Base-by-base conservation (phyloP, 1,284 basidiomycete genomes). In the Mycosarcoma mackinlayi region DNA sequence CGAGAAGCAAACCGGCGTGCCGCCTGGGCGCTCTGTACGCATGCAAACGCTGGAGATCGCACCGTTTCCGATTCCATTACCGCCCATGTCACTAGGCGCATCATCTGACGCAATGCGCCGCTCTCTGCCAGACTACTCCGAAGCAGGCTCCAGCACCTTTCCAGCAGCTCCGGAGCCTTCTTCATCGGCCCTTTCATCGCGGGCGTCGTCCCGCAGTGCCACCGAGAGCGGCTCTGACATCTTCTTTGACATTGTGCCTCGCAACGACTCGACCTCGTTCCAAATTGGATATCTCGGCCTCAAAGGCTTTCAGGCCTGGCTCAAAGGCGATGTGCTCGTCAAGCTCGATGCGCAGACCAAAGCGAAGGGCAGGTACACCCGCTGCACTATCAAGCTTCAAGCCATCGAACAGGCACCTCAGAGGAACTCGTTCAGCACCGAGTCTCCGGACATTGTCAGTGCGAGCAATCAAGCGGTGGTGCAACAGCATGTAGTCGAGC, bases 231-330 rank as follows among this genome's bases (percentile, higher is more conserved):
- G 46, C 21, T 37, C 30, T 18, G 64, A 64, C 11, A 45, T 18
- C 69, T 79, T 80, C 50, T 81, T 82, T 45, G 80, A 82, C 44
- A 75, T 82, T 33, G 78, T 60, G 0, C 78, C 78, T 6, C 63
- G 69, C 9, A 58, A 56, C 39, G 79, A 81, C 33, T 71, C 75
- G 8, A 67, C 78, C 2, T 80, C 79, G 11, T 82, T 82, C 45
- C 80, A 82, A 57, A 70, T 68, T 10, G 80, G 80, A 27, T 81
- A 80, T 45, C 66, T 81, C 5, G 80, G 80, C 5, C 44, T 81
- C 14, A 58, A 70, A 6, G 78, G 73, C 18, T 73, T 75, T 28
- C 40, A 69, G 21, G 67, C 78, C 1, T 77, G 74, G 72, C 47
- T 81, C 54, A 73, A 76, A 42, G 80, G 80, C 30, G 80, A 82